Evolutionary conservation across 306 rosid genomes (phyloP), one percentile per base, ranked within the genome.

Genomic region (Abrus precatorius): DNA sequence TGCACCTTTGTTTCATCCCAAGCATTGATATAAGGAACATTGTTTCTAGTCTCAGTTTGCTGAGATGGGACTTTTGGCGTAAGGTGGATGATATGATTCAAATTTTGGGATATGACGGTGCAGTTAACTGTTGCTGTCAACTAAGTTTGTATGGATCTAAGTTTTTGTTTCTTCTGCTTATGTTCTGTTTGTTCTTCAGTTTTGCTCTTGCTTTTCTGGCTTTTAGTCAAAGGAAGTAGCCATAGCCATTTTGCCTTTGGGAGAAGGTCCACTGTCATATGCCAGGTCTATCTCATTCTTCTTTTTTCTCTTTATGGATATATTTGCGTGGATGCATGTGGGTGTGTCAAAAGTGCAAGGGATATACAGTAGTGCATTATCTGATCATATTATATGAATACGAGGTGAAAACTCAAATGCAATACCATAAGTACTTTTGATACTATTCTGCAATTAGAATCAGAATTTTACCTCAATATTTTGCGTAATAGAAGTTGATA

Each of bases 91-190:
- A 75, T 72, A 59, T 27, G 55, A 32, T 66, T 43, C 69, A 71
- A 60, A 78, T 52, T 75, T 38, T 60, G 6, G 72, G 86, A 80
- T 75, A 68, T 83, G 85, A 67, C 54, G 65, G n/a, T 85, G 86
- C 88, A 86, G 85, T 90, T 87, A 89, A 75, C 91, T 69, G 82
- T 82, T 83, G 75, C 86, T 63, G 64, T 89, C 92, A 87, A 32
- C 83, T 86, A 74, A 83, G 76, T 76, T 72, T 82, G 83, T 84
- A 78, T 82, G 86, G 78, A 81, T 72, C 69, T 63, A 6, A 40
- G 62, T 63, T 87, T 84, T 91, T 84, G 86, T 81, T 29, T 80
- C 85, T 79, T 84, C 80, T 88, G 64, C 78, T 67, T 70, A 59
- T 54, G 36, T 12, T 61, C 55, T 74, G 66, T 87, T 74, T 66